phyloP scores from a whole-genome alignment of 805 yeast species.

The Ogataea populi-albae region DNA sequence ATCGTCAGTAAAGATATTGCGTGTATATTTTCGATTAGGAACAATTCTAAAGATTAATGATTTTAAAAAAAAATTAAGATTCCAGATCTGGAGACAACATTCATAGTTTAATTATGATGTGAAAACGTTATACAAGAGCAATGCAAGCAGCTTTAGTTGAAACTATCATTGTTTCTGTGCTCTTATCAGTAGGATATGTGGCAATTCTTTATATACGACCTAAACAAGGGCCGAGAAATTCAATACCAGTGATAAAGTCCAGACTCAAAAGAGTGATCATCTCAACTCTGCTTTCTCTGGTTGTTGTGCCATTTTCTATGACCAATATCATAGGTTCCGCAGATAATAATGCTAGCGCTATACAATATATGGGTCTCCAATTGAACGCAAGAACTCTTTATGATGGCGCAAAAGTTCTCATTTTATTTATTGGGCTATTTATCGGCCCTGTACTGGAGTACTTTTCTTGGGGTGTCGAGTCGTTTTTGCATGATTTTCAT shows the following conservation, averaged over 20 bases:
- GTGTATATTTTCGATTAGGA: no score
- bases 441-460: conserved; percentile 47
- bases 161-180: no score
- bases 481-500: conserved; percentile 4
- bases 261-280: conserved; percentile 38
- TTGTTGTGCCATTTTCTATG: conserved; percentile 33
- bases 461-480: conserved; percentile 21
- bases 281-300: conserved; percentile 31
- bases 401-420: conserved; percentile 21
- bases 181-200: conserved; percentile 47
- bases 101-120: no score
- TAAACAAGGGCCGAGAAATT: conserved; percentile 36
- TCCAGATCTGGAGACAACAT: no score
- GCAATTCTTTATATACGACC: conserved; percentile 35
- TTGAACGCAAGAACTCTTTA: conserved; percentile 9
- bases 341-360: conserved; percentile 5
- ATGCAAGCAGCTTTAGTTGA: no score
- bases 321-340: conserved; percentile 16
- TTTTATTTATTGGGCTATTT: conserved; percentile 40
- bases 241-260: conserved; percentile 39
- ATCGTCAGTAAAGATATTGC: no score
- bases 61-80: no score
- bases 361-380: conserved; percentile 17
- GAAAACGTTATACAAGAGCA: no score
- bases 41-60: no score